Evolutionary conservation across 106 monocot species (phyloP).

Genomic region (Platanthera guangdongensis): DNA sequence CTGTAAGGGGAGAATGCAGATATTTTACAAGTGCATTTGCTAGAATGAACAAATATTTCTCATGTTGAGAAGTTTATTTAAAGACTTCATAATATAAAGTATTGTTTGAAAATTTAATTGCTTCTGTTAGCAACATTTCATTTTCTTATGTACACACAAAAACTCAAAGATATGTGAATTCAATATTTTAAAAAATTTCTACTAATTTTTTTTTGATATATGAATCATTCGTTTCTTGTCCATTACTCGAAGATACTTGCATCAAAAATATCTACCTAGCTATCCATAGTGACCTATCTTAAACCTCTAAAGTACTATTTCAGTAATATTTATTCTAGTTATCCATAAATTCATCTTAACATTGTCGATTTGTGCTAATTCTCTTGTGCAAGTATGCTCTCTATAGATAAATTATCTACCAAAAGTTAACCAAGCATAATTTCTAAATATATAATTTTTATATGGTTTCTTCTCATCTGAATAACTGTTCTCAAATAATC

Average conservation of each 20-base stretch:
- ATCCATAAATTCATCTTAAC: not conserved
- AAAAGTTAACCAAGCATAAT: not conserved
- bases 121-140: not conserved
- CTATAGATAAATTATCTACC: not conserved
- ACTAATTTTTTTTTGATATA: too few species aligned
- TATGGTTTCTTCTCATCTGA: too few species aligned
- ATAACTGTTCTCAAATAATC: too few species aligned
- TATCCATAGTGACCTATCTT: not conserved
- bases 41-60: slow-evolving; percentile 10
- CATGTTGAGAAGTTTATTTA: not conserved
- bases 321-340: not conserved
- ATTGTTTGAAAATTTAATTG: not conserved
- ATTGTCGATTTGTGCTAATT: not conserved
- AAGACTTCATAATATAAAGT: not conserved
- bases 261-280: not conserved
- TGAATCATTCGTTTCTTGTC: not conserved
- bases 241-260: not conserved
- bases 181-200: not conserved
- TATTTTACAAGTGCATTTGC: slow-evolving; percentile 78
- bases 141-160: not conserved
- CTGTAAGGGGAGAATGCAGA: slow-evolving; percentile 68
- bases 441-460: not conserved
- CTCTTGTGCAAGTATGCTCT: not conserved
- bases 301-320: not conserved
- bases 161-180: not conserved